Percentiles rank a stretch among this genome's conserved stretches.
Conservation (phyloP, 768 basidiomycete species). For the Leccinum ochraceum region DNA sequence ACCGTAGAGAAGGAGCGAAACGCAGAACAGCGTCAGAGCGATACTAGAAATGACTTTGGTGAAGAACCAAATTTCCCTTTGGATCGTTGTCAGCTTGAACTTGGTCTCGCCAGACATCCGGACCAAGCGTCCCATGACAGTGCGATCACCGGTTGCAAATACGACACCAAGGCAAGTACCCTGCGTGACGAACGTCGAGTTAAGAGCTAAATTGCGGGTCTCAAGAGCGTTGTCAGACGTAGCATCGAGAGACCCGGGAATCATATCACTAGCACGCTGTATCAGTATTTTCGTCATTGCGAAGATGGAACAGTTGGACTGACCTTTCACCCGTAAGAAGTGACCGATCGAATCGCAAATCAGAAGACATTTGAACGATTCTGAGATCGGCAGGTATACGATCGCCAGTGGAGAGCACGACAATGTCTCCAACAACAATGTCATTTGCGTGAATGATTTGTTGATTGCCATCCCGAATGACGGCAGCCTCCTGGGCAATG, state of each 20-base stretch:
- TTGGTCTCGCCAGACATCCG: slow-evolving; percentile 50
- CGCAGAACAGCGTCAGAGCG: slow-evolving; percentile 41
- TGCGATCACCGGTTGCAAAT: slow-evolving; percentile 45
- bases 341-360: slow-evolving; percentile 53
- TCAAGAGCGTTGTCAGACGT: slow-evolving; percentile 52
- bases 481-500: slow-evolving; percentile 58
- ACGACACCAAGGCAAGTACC: slow-evolving; percentile 43
- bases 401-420: slow-evolving; percentile 54
- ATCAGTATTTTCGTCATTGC: background rate
- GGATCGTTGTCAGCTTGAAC: slow-evolving; percentile 48
- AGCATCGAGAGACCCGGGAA: slow-evolving; percentile 45
- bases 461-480: slow-evolving; percentile 50
- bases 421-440: slow-evolving; percentile 58
- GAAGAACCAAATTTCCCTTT: slow-evolving; percentile 51
- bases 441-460: slow-evolving; percentile 52
- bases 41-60: slow-evolving; percentile 50
- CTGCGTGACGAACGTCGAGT: slow-evolving; percentile 43
- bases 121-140: slow-evolving; percentile 55
- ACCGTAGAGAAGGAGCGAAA: slow-evolving; percentile 43
- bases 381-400: slow-evolving; percentile 62
- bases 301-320: background rate
- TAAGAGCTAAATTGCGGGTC: slow-evolving; percentile 50
- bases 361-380: slow-evolving; percentile 51
- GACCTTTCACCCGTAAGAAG: slow-evolving; percentile 54
- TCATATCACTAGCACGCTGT: slow-evolving; percentile 35